Base-by-base conservation (phyloP, 805 yeast species). In the Wickerhamiella sergipiensis region DNA sequence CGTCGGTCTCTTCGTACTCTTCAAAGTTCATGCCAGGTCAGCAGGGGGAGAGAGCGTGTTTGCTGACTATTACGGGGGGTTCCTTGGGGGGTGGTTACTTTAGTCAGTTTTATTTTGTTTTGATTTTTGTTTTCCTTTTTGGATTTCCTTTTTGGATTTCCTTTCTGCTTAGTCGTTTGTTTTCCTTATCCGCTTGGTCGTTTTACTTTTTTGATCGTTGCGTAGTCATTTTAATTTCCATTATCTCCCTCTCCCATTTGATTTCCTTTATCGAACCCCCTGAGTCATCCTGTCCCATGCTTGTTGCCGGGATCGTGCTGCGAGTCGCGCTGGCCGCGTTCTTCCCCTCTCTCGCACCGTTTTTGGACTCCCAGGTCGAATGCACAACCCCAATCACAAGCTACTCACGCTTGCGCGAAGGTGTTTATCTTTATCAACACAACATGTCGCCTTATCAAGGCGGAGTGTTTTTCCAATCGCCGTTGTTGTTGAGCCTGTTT, bases 381-480 rank as follows among this genome's bases (percentile, higher is more conserved):
- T 69, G 84, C 46, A 73, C 88, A 18, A 84, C 95, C 0, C 87
- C 95, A 0, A 69, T 84, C 4, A 75, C 83, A 50, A 82, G 92
- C 38, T 83, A 74, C 66, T 73, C 78, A 59, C 65, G 72, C 6
- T 53, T 85, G 43, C 66, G 72, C 57, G 94, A 84, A 62, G 89
- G 89, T 12, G 67, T 84, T 10, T 85, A 75, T 57, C 72, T 85
- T 48, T 66, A 78, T 50, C 63, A 71, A 2, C 75, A 80, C 58
- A 73, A 72, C 19, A 70, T 83, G 48, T 73, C 80, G 46, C 79
- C 87, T 8, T 90, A 87, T 60, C 78, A 78, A 54, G 96, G 97
- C 9, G 94, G 94, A 22, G 79, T 88, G 17, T 82, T 83, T 36
- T 90, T 87, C 65, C 95, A 87, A 58, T 80, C 95, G 2, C 95